Evolutionary conservation across 2,329 filamentous ascomycete species (phyloP), one percentile per base, ranked within the genome.

Genomic region (Colletotrichum filicis): DNA sequence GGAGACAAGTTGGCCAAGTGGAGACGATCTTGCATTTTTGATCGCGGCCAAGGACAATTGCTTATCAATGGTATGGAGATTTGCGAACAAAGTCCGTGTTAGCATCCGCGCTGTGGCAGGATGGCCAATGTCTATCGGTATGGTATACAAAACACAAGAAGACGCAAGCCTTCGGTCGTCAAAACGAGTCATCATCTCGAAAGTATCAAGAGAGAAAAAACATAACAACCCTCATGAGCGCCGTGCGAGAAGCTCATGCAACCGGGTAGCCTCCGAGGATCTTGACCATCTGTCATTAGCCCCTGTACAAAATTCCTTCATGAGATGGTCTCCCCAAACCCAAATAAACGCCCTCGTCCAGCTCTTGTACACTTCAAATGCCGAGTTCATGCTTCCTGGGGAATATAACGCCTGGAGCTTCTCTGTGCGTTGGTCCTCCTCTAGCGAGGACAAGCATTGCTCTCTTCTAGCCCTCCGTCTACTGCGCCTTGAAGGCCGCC

Each of bases 401-500:
- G 30, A 74, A 72, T 56, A 59, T 67, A 72, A 72, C 68, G 63
- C 72, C 63, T 74, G 68, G 56, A 55, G 57, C 49, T 61, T 58
- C 49, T 52, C 56, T 24, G 24, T 63, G 42, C 28, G 53, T 68
- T 19, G 19, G 49, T 62, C 71, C 62, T 62, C 71, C 58, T 58
- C 16, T 46, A 26, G 66, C 37, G 30, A 56, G 22, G 35, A 5
- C 22, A 37, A 32, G 56, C 35, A 26, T 49, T 46, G 32, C 32
- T 57, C 63, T 86, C 71, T 87, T 85, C 69, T 84, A 84, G 56
- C 22, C 19, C 16, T 57, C 28, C 30, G 65, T 79, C 88, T 67
- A 62, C 26, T 61, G 57, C 37, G 52, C 68, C 85, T 74, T 90
- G 73, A 87, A 87, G 11, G 83, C 81, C 46, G 80, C 79, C 74